These are phyloP conservation scores for Phytophthora lateralis DNA, from an alignment of 352 stramenopile genomes.

Conservation along the genomic window DNA sequence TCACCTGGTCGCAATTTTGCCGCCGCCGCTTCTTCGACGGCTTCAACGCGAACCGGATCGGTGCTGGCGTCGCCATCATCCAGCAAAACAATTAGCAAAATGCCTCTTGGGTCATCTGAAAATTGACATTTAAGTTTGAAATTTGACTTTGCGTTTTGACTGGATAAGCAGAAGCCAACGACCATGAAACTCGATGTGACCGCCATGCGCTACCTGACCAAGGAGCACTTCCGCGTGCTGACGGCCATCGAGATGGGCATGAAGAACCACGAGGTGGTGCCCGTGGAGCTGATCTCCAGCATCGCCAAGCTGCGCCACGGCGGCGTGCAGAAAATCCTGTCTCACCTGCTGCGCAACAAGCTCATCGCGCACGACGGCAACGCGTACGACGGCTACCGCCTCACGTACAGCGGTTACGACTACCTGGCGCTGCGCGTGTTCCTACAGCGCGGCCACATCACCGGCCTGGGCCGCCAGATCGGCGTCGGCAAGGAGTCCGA, in stretches of 20 bases:
- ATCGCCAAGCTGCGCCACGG: conserved; percentile 98
- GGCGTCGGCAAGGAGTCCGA: conserved; percentile 99
- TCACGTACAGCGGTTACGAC: conserved; percentile 99
- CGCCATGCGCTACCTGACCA: conserved; percentile 93
- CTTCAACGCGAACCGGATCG: conserved; percentile 40
- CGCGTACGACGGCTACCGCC: conserved; percentile 97
- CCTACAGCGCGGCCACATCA: conserved; percentile 92
- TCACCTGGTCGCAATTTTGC: conserved; percentile 1
- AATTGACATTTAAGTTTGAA: neutral
- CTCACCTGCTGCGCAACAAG: conserved; percentile 97
- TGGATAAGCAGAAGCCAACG: conserved; percentile 10
- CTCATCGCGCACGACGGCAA: conserved; percentile 97
- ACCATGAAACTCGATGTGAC: conserved; percentile 94
- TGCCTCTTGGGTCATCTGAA: conserved; percentile 1
- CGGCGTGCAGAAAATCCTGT: conserved; percentile 98
- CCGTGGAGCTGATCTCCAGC: conserved; percentile 95
- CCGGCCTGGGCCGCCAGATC: conserved; percentile 93
- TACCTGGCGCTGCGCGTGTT: conserved; percentile 98
- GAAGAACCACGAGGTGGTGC: conserved; percentile 99
- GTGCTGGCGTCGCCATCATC: neutral
- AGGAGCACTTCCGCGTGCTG: conserved; percentile 98
- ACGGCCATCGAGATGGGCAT: conserved; percentile 99
- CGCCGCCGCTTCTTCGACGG: conserved; percentile 43
- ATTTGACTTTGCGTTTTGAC: conserved; percentile 21
- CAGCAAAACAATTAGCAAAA: too few relatives aligned